Percentiles rank a stretch among this genome's conserved stretches.
These are phyloP conservation scores for Ustilago crameri DNA, from an alignment of 1,284 basidiomycete genomes.

Conservation along the genomic window DNA sequence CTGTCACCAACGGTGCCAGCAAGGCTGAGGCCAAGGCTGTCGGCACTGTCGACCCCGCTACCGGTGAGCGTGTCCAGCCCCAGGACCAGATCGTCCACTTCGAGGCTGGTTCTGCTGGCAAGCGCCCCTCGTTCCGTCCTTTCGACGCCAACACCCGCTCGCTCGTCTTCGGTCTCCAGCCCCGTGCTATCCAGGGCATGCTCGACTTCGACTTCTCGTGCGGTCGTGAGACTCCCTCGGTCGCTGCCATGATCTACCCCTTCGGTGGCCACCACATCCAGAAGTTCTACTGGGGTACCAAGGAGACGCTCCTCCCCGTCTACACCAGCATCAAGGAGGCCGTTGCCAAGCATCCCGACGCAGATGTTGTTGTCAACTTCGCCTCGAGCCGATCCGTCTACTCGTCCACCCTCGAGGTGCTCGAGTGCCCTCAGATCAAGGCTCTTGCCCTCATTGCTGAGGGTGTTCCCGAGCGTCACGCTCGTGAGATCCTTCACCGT, in stretches of 20 bases:
- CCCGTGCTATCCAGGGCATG: conserved; percentile 99
- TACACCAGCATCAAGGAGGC: conserved; percentile 95
- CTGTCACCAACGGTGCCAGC: conserved; percentile 36
- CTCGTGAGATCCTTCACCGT: conserved; percentile 91
- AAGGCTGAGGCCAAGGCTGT: conserved; percentile 70
- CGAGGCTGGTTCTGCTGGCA: conserved; percentile 69
- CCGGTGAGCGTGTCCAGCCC: conserved; percentile 82
- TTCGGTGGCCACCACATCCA: conserved; percentile 99
- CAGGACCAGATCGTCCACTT: conserved; percentile 89
- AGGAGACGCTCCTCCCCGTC: conserved; percentile 96
- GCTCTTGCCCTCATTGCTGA: conserved; percentile 95
- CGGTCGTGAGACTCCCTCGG: conserved; percentile 89
- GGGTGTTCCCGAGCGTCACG: conserved; percentile 97
- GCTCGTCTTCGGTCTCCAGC: conserved; percentile 97
- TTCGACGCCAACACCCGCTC: conserved; percentile 90
- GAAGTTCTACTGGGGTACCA: conserved; percentile 99
- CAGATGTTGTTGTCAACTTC: conserved; percentile 98
- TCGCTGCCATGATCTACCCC: conserved; percentile 99
- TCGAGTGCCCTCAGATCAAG: conserved; percentile 78
- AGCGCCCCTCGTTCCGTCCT: conserved; percentile 62
- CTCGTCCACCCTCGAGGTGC: conserved; percentile 89
- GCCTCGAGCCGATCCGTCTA: conserved; percentile 94
- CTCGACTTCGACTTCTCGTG: conserved; percentile 99
- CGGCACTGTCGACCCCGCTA: conserved; percentile 78
- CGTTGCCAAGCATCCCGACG: conserved; percentile 92